Evolutionary conservation across 225 moss, liverwort and hornwort species (phyloP).

Genomic region (Bryoerythrophyllum caledonicum): DNA sequence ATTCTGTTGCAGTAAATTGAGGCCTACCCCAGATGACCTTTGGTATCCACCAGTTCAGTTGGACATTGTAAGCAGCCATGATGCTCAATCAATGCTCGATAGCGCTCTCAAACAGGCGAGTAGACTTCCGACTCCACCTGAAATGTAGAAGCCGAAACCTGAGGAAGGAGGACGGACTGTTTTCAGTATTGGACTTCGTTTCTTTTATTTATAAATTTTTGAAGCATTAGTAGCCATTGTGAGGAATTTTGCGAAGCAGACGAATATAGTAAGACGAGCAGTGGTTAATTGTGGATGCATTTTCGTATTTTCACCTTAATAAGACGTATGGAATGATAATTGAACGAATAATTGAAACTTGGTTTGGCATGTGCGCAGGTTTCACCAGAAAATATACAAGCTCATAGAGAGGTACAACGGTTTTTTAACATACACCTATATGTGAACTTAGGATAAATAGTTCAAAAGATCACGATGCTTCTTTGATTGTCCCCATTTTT

Average conservation of each 20-base stretch:
- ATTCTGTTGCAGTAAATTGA: slow-evolving; percentile 21
- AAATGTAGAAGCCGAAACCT: background rate
- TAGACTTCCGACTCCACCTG: background rate
- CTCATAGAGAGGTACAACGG: slow-evolving; percentile 25
- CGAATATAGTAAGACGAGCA: background rate
- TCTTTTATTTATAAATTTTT: background rate
- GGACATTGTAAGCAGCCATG: slow-evolving; percentile 16
- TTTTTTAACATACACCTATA: background rate
- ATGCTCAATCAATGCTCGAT: slow-evolving; percentile 17
- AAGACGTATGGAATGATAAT: background rate
- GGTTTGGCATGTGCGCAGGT: slow-evolving; percentile 2
- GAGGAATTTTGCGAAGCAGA: slow-evolving; percentile 5
- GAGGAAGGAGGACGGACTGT: background rate
- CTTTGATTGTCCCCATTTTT: background rate
- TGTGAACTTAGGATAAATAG: background rate
- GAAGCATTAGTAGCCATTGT: background rate
- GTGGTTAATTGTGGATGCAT: background rate
- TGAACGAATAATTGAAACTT: background rate
- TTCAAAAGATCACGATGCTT: background rate
- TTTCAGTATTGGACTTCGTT: slow-evolving; percentile 1
- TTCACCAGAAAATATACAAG: slow-evolving; percentile 19
- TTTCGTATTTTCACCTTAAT: background rate
- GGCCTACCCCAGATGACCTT: slow-evolving; percentile 8
- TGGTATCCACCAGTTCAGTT: slow-evolving; percentile 23
- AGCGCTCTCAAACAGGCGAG: slow-evolving; percentile 20